A percentile compares a stretch with the other conserved stretches of the same genome.
These are phyloP conservation scores for Tilletia indica DNA, from an alignment of 1,284 basidiomycete species.

Conservation along the genomic window DNA sequence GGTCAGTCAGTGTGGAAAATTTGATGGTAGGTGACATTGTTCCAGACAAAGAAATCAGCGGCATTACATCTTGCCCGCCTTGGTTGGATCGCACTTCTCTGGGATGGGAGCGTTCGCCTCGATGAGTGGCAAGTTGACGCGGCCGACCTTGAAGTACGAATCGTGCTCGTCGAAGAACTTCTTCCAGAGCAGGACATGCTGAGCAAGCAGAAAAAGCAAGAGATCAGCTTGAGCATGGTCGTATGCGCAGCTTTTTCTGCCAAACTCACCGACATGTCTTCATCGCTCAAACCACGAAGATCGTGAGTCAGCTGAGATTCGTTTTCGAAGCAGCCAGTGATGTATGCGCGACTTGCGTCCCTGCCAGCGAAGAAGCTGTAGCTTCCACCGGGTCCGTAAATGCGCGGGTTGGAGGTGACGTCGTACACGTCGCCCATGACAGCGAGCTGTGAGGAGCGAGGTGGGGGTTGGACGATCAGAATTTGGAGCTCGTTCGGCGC, in stretches of 20 bases:
- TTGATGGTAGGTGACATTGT: not conserved
- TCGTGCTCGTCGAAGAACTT: slow-evolving; percentile 45
- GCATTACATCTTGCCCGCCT: not conserved
- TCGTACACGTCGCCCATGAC: slow-evolving; percentile 92
- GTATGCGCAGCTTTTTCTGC: not conserved
- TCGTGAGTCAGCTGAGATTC: slow-evolving; percentile 49
- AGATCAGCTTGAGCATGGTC: not conserved
- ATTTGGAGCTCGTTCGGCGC: not conserved
- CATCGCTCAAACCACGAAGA: slow-evolving; percentile 42
- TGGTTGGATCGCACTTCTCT: slow-evolving; percentile 28
- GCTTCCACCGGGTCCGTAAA: slow-evolving; percentile 67
- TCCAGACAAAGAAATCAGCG: not conserved
- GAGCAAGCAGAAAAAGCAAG: slow-evolving; percentile 4
- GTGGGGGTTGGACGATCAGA: not conserved
- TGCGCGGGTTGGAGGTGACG: slow-evolving; percentile 70
- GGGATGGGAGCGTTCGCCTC: slow-evolving; percentile 39
- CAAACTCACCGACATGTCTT: slow-evolving; percentile 36
- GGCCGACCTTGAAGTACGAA: slow-evolving; percentile 45
- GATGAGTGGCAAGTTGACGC: slow-evolving; percentile 38
- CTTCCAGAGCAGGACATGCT: slow-evolving; percentile 43
- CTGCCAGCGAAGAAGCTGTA: slow-evolving; percentile 51
- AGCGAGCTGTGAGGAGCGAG: slow-evolving; percentile 25
- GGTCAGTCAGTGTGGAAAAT: not conserved
- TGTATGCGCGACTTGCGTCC: slow-evolving; percentile 52
- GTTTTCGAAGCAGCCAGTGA: slow-evolving; percentile 51